A percentile compares a stretch with the other conserved stretches of the same genome.
phyloP scores from a whole-genome alignment of 2,329 filamentous ascomycete genomes.

The Paecilomyces fulvus region DNA sequence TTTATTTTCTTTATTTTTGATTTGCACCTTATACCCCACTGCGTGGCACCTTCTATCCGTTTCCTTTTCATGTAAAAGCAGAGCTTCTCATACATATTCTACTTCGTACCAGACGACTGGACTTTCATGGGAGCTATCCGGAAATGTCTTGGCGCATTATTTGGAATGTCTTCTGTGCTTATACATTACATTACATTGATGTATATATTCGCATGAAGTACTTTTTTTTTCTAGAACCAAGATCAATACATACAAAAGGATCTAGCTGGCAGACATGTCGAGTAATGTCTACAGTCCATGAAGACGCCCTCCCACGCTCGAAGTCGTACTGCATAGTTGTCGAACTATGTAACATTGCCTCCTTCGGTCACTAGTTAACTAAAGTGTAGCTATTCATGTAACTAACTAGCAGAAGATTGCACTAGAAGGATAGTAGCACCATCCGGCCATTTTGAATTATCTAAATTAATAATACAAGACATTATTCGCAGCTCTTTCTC shows the following conservation, averaged over 20 bases:
- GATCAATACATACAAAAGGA: background rate
- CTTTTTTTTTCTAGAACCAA: constrained; percentile 9
- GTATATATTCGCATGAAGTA: background rate
- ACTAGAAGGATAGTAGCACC: too few species aligned
- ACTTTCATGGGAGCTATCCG: background rate
- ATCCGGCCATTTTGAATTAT: too few species aligned
- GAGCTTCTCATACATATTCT: background rate
- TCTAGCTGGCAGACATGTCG: background rate
- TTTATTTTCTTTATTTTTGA: background rate
- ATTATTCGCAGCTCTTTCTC: too few species aligned
- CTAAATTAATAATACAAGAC: too few species aligned
- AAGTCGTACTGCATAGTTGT: too few species aligned
- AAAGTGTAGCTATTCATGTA: too few species aligned
- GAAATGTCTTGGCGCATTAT: background rate
- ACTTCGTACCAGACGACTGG: background rate
- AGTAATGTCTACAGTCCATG: too few species aligned
- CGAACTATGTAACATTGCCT: too few species aligned
- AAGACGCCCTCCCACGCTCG: too few species aligned
- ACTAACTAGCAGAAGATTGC: too few species aligned
- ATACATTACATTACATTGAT: background rate
- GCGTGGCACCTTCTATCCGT: constrained; percentile 4
- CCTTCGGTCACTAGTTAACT: too few species aligned
- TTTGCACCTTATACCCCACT: constrained; percentile 7
- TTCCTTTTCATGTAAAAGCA: constrained; percentile 1
- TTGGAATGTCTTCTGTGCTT: background rate